Conservation (phyloP, 1,284 basidiomycete species). For the Papiliotrema flavescens region DNA sequence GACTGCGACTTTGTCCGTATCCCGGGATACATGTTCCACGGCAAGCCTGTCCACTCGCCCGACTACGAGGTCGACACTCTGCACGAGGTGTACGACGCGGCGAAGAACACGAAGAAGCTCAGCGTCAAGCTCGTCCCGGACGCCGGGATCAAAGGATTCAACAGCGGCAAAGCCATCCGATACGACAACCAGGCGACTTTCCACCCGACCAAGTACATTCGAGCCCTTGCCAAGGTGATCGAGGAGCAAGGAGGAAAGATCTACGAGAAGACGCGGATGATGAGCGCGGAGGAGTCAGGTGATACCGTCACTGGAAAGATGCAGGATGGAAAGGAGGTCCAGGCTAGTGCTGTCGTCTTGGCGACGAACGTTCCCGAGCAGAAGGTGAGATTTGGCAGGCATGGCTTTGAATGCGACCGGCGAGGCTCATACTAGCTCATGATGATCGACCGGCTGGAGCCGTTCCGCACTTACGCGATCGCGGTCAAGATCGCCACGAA, state of each 20-base stretch:
- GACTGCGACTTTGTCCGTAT: constrained; percentile 19
- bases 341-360: constrained; percentile 12
- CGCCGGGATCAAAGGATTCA: constrained; percentile 14
- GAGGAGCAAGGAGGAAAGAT: constrained; percentile 17
- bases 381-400: constrained; percentile 9
- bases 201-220: constrained; percentile 22
- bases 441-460: constrained; percentile 22
- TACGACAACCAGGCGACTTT: constrained; percentile 20
- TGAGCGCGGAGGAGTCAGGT: constrained; percentile 8
- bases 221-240: constrained; percentile 13
- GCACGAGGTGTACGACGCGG: constrained; percentile 15
- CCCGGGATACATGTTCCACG: constrained; percentile 25
- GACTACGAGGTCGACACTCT: constrained; percentile 15
- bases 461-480: constrained; percentile 18
- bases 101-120: constrained; percentile 11
- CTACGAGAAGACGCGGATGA: constrained; percentile 17
- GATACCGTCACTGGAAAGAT: constrained; percentile 10
- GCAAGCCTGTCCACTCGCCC: constrained; percentile 6
- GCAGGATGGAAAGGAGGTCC: constrained; percentile 11
- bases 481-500: constrained; percentile 15
- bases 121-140: constrained; percentile 15
- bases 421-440: constrained; percentile 10
- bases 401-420: neutral
- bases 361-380: constrained; percentile 22
- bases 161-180: constrained; percentile 13